A percentile compares a stretch with the other conserved stretches of the same genome.
Evolutionary conservation across 139 green algal genomes (phyloP).

Genomic region (Asterochloris erici): DNA sequence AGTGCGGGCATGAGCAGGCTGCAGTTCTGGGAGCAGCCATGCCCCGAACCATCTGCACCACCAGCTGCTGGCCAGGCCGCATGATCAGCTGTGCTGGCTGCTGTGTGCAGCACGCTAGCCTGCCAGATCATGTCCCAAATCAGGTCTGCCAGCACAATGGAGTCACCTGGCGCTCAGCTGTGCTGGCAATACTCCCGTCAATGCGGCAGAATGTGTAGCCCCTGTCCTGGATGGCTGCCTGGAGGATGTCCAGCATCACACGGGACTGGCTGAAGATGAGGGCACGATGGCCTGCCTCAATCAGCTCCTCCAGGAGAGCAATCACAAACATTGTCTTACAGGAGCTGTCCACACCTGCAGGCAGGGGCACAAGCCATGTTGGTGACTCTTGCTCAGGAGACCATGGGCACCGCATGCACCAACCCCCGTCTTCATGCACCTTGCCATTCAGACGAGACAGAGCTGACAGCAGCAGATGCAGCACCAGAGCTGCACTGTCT

Average conservation of each 20-base stretch:
- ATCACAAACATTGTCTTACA: conserved; percentile 83
- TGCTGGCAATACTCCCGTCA: conserved; percentile 70
- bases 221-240: conserved; percentile 50
- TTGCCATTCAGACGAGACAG: no score
- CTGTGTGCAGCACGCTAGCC: no score
- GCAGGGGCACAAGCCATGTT: neutral
- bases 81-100: no score
- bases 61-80: no score
- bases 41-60: no score
- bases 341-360: conserved; percentile 43
- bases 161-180: conserved; percentile 47
- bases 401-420: neutral
- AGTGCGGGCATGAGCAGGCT: no score
- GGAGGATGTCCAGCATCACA: conserved; percentile 88
- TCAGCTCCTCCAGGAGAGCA: conserved; percentile 69
- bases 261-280: conserved; percentile 88
- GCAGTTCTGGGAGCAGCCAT: no score
- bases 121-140: neutral
- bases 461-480: no score
- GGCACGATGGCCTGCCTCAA: conserved; percentile 69
- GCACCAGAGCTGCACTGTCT: no score
- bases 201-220: conserved; percentile 68
- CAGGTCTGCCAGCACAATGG: neutral
- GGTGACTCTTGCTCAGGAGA: neutral
- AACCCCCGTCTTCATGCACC: neutral